Base-by-base conservation (phyloP, 345 rosid genomes). In the Bruguiera gymnorhiza region DNA sequence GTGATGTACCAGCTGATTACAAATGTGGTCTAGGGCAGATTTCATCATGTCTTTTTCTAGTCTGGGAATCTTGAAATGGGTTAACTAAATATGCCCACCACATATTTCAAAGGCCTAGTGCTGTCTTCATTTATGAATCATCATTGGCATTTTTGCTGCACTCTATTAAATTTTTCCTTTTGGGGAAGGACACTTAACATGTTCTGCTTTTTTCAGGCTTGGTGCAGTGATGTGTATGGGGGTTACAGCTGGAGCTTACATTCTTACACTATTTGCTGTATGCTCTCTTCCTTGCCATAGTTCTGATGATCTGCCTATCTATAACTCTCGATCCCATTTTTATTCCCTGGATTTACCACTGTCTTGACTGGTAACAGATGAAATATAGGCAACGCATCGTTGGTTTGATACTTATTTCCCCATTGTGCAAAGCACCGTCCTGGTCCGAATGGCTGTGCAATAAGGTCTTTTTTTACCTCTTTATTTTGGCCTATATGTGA, bases 211-310 rank as follows among this genome's bases (percentile, higher is more conserved):
- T 61, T 58, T 36, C 81, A 96, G 98, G 76, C 97, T 96, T 67
- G 96, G 92, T 75, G 84, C 92, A 65, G 99, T 96, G 34, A 92
- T 92, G 98, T 96, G 99, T 71, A 83, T 96, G 96, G 99, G 99
- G 65, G 97, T 92, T 71, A 89, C 95, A 52, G 96, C 97, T 36
- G 99, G 99, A 80, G 99, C 99, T 23, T 92, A 96, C 77, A 75
- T 92, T 80, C 88, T 96, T 72, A 87, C 98, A 55, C 71, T 92
- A 39, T 96, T 96, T 81, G 94, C 99, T 66, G 99, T 96, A 81
- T 82, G 95, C 50, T 43, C 69, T 67, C 31, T 73, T 65, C 60
- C 69, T 61, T 60, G 36, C 54, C 56, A 48, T 73, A 9, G 11
- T 43, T 56, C 6, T 24, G 1, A 56, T 21, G 16, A 21, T 8